Percentiles rank a stretch among this genome's conserved stretches.
These are phyloP conservation scores for Cotoneaster glaucophyllus DNA, from an alignment of 306 rosid genomes.

Conservation along the genomic window DNA sequence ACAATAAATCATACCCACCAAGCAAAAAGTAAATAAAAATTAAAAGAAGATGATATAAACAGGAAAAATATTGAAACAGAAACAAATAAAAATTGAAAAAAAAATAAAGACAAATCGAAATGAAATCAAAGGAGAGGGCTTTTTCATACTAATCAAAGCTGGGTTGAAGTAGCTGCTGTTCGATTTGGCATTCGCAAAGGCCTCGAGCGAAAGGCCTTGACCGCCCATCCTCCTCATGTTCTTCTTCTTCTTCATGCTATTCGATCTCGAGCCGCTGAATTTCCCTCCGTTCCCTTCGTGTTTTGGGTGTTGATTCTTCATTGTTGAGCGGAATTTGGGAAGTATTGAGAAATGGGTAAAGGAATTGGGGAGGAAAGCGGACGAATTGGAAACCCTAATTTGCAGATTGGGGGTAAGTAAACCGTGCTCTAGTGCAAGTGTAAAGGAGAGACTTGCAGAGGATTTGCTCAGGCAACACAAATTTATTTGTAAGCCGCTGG, in stretches of 20 bases:
- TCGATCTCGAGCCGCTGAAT: constrained; percentile 15
- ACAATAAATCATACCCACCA: not conserved
- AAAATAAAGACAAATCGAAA: not conserved
- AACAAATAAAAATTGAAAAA: not conserved
- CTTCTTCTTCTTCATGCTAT: constrained; percentile 30
- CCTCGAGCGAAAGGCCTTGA: constrained; percentile 56
- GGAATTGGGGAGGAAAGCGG: not conserved
- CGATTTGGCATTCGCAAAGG: constrained; percentile 57
- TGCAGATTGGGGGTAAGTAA: not conserved
- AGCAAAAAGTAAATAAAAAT: not conserved
- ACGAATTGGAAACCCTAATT: constrained; percentile 15
- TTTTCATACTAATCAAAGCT: constrained; percentile 62
- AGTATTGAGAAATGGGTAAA: not conserved
- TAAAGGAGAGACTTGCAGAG: too few relatives aligned
- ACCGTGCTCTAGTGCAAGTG: not conserved
- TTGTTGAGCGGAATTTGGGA: not conserved
- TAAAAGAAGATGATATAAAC: not conserved
- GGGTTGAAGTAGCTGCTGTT: constrained; percentile 58
- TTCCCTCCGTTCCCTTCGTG: constrained; percentile 16
- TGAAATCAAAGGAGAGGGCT: not conserved
- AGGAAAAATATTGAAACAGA: not conserved
- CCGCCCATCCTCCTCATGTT: constrained; percentile 49
- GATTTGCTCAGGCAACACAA: too few relatives aligned
- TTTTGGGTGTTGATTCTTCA: constrained; percentile 35
- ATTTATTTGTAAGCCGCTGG: not conserved